Percentiles rank a stretch among this genome's conserved stretches.
These are phyloP conservation scores for Aspergillus sp. DNA, from an alignment of 2,329 filamentous ascomycete genomes.

Conservation along the genomic window DNA sequence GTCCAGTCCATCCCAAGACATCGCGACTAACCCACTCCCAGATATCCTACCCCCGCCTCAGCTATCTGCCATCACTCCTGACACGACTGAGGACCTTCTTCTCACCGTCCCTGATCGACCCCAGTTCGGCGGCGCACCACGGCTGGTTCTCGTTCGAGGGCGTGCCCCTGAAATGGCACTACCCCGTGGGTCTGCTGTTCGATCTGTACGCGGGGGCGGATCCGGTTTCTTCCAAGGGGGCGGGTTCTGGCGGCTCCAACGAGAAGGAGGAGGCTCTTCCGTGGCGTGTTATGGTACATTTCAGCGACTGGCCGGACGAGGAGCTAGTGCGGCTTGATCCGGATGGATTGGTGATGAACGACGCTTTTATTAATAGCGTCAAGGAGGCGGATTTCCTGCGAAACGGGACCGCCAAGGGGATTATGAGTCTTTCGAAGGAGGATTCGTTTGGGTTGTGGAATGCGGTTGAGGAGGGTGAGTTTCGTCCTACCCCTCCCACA, in stretches of 20 bases:
- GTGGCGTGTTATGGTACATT: slow-evolving; percentile 56
- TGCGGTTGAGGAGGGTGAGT: slow-evolving; percentile 61
- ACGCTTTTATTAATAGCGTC: slow-evolving; percentile 59
- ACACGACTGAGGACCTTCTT: slow-evolving; percentile 57
- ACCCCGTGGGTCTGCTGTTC: slow-evolving; percentile 59
- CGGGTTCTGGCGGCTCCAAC: slow-evolving; percentile 9
- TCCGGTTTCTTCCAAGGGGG: slow-evolving; percentile 26
- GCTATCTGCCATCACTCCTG: slow-evolving; percentile 59
- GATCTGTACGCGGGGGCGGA: slow-evolving; percentile 57
- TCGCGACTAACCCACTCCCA: slow-evolving; percentile 17
- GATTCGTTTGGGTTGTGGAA: slow-evolving; percentile 77
- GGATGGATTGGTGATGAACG: slow-evolving; percentile 48
- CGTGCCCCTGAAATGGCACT: slow-evolving; percentile 63
- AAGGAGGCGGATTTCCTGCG: slow-evolving; percentile 81
- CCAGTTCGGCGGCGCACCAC: slow-evolving; percentile 41
- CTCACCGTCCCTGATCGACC: slow-evolving; percentile 47
- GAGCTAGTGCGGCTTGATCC: slow-evolving; percentile 50
- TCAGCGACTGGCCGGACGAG: slow-evolving; percentile 48
- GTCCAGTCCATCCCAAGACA: not conserved
- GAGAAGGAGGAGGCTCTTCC: slow-evolving; percentile 35
- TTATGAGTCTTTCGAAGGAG: slow-evolving; percentile 79
- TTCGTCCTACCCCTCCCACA: not conserved
- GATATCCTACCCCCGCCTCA: slow-evolving; percentile 55
- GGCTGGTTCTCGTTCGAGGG: slow-evolving; percentile 59
- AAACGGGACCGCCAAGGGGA: slow-evolving; percentile 78